Conservation (phyloP, 768 basidiomycete species). For the Mycena maculata region DNA sequence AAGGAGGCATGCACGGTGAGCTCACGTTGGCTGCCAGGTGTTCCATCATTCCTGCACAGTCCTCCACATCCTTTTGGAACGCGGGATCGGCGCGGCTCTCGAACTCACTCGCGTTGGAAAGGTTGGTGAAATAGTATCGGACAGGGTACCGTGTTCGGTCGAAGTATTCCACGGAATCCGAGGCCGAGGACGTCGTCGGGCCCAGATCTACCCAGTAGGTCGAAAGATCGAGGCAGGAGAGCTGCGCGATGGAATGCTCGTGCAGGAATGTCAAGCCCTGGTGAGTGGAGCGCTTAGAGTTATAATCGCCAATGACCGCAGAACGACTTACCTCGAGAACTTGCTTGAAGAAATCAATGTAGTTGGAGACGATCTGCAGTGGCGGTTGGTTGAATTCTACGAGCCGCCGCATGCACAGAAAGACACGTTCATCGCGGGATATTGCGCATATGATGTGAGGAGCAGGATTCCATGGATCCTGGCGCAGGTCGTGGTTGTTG, state of each 20-base stretch:
- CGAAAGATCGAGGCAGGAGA: conserved; percentile 48
- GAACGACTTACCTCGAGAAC: conserved; percentile 54
- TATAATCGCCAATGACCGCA: background rate
- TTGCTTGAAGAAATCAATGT: conserved; percentile 64
- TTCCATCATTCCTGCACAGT: conserved; percentile 54
- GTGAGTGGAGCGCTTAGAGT: background rate
- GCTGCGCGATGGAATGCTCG: conserved; percentile 54
- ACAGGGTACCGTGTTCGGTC: conserved; percentile 53
- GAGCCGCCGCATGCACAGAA: conserved; percentile 59
- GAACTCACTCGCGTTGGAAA: conserved; percentile 41
- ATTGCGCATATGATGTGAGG: conserved; percentile 60
- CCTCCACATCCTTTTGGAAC: conserved; percentile 53
- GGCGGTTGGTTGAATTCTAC: conserved; percentile 58
- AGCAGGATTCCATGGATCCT: conserved; percentile 67
- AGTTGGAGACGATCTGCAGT: conserved; percentile 58
- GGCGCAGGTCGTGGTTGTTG: conserved; percentile 56
- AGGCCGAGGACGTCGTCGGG: conserved; percentile 37
- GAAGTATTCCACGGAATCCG: conserved; percentile 38
- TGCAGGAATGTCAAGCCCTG: conserved; percentile 62
- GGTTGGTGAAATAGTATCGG: conserved; percentile 52
- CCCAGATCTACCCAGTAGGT: conserved; percentile 58
- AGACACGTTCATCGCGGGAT: conserved; percentile 54
- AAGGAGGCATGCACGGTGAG: background rate
- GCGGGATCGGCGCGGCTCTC: conserved; percentile 29
- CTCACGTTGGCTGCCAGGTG: conserved; percentile 49